Base-by-base conservation (phyloP, 2,329 filamentous ascomycete genomes). In the Diaporthe sp. region DNA sequence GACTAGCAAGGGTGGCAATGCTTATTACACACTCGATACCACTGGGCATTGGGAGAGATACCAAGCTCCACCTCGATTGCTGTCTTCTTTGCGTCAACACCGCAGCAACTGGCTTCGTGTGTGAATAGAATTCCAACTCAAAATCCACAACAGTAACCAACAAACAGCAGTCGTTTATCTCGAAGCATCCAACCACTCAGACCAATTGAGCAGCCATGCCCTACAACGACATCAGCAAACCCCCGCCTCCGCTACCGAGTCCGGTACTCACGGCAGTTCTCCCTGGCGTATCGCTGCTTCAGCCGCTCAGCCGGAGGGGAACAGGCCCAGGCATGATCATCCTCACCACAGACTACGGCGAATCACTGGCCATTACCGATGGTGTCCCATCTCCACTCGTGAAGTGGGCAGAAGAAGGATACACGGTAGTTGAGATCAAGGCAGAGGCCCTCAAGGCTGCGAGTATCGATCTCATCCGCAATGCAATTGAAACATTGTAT, bases 281-380 rank as follows among this genome's bases (percentile, higher is more conserved):
- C 30, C 72, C 72, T 10, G 75, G 72, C 8, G 47, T 74, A 17
- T 72, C 75, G 17, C 69, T 76, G 28, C 75, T 76, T 45, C 38
- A 40, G 38, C 80, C 80, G 40, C 78, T 81, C 70, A 79, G 80
- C 28, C 79, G 79, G 60, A 78, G 79, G 30, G 80, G 80, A 12
- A 76, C n/a, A 8, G 80, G 80, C 2, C 80, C 80, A 0, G 78
- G 79, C 19, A 73, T 80, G 30, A 76, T 81, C 69, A 60, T 81
- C 33, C 70, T 78, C 30, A 73, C 79, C 15, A 57, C 75, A 12
- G 72, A 47, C 30, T 33, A 57, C 22, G 69, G 78, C 74, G 73
- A 76, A 40, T 47, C 74, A 42, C 55, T 75, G 8, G 71, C 67
- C 1, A 74, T 76, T 7, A 61, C 45, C 4, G 45, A 74, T 9